Base-by-base conservation (phyloP, 768 basidiomycete genomes). In the Agrocybe pediades region DNA sequence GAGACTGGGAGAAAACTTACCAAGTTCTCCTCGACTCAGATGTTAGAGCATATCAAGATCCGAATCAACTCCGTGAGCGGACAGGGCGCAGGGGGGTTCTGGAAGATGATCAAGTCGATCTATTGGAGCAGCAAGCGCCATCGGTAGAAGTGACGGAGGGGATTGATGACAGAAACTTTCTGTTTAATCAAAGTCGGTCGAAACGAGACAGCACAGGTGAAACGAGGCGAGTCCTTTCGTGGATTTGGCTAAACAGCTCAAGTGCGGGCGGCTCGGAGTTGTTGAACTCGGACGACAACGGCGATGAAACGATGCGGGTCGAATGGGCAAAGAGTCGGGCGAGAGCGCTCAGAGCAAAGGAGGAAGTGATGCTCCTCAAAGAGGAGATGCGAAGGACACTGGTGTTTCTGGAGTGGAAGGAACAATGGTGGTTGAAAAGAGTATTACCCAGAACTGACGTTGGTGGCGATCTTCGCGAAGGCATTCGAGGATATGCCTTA, bases 171-270 rank as follows among this genome's bases (percentile, higher is more conserved):
- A 21, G 25, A 5, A 2, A 17, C 19, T 19, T 24, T 26, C 45
- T 46, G 3, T n/a, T 36, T 8, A 41, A n/a, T 5, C n/a, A 59
- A 19, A 15, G 16, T 5, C 51, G 56, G 5, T 7, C 21, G 8
- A 29, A 39, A 8, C n/a, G 54, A 2, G 50, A 59, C 36, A 52
- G 58, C 2, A 57, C 61, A n/a, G 59, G 57, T 1, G 57, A 61
- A 25, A 63, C 62, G 1, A n/a, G 53, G 17, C 27, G 52, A 13
- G n/a, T n/a, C n/a, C 45, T 64, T 1, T 64, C 62, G 2, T 64
- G 62, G 62, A 61, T 64, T n/a, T 60, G 60, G 62, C 6, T 30
- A 9, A 9, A 11, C 1, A 20, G 17, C 11, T 25, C 41, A 19
- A 17, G 20, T 2, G 44, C 44, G 3, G 39, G 30, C 4, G 39